Evolutionary conservation across 768 basidiomycete genomes (phyloP).

Genomic region (Hirschioporus abietinus): DNA sequence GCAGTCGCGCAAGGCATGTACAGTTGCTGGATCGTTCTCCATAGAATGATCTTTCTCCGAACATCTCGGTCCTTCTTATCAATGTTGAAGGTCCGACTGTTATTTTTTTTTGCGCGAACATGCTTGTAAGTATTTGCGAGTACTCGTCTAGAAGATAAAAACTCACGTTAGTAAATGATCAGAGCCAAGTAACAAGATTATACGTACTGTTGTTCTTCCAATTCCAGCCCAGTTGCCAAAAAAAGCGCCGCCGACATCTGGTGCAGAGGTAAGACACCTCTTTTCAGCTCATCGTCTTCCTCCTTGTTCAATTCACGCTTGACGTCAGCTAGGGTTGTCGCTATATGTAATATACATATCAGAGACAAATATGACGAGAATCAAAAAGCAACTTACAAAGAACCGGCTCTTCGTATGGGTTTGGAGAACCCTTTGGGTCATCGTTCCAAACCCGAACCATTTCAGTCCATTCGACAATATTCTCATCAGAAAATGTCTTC

Average conservation of each 20-base stretch:
- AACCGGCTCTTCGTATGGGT: constrained; percentile 2
- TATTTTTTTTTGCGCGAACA: neutral
- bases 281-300: neutral
- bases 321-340: neutral
- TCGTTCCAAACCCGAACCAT: neutral
- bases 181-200: neutral
- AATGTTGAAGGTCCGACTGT: neutral
- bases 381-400: neutral
- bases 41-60: neutral
- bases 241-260: neutral
- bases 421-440: constrained; percentile 15
- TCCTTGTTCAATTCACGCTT: constrained; percentile 1
- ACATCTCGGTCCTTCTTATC: neutral
- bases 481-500: constrained; percentile 1
- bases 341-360: neutral
- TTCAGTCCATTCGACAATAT: neutral
- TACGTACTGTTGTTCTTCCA: constrained; percentile 3
- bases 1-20: constrained; percentile 14
- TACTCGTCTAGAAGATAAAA: neutral
- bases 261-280: neutral
- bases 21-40: constrained; percentile 12
- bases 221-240: neutral
- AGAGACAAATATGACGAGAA: neutral
- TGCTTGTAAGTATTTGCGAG: neutral
- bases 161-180: neutral